A percentile compares a stretch with the other conserved stretches of the same genome.
Conservation (phyloP, 2,329 filamentous ascomycete species). For the Volutella citrinella region DNA sequence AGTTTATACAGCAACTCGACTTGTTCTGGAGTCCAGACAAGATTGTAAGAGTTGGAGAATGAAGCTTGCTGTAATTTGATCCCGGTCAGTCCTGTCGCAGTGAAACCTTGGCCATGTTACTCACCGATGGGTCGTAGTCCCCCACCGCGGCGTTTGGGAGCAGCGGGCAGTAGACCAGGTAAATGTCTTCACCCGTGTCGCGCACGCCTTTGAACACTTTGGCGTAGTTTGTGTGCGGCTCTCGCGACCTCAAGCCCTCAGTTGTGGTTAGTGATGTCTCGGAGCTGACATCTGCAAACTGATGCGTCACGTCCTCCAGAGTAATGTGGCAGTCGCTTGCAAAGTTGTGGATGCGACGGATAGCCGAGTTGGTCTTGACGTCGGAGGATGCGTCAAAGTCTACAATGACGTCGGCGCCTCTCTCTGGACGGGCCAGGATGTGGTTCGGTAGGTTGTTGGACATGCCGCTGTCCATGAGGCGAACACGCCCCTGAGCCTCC, state of each 20-base stretch:
- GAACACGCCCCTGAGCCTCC: conserved; percentile 18
- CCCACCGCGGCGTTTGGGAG: conserved; percentile 12
- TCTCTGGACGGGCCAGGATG: conserved; percentile 12
- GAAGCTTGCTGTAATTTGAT: conserved; percentile 8
- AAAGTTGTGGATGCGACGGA: conserved; percentile 17
- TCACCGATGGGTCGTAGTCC: conserved; percentile 13
- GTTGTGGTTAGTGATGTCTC: fast-evolving
- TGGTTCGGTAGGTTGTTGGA: conserved; percentile 21
- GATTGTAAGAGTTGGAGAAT: conserved; percentile 21
- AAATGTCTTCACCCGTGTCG: conserved; percentile 7
- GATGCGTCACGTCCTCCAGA: conserved; percentile 6
- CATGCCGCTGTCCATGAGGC: conserved; percentile 22
- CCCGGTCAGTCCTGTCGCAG: not conserved
- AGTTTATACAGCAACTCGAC: conserved; percentile 11
- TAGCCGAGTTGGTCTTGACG: conserved; percentile 13
- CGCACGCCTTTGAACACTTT: conserved; percentile 14
- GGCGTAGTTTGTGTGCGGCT: no score
- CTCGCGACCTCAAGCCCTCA: not conserved
- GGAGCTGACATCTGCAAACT: not conserved
- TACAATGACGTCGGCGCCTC: conserved; percentile 14
- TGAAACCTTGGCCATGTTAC: not conserved
- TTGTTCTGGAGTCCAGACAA: conserved; percentile 20
- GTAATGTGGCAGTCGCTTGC: conserved; percentile 16
- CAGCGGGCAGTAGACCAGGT: conserved; percentile 18
- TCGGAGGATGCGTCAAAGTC: conserved; percentile 21